Base-by-base conservation (phyloP, 441 rosid species). In the Biscutella laevigata region DNA sequence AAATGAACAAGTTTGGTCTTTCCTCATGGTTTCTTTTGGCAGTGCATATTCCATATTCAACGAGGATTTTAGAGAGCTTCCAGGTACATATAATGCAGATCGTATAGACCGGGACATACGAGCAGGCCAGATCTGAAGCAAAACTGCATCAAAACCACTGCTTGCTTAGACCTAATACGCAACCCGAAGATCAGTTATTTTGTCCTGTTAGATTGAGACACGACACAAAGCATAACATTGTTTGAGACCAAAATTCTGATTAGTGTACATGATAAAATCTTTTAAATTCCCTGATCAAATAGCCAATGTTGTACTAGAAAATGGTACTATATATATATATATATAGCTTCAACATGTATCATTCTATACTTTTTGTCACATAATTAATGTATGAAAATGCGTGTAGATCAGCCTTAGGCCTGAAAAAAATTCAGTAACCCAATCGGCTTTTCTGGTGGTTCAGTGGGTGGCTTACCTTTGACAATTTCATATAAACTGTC, bases 1-100 rank as follows among this genome's bases (percentile, higher is more conserved):
- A 21, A 30, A n/a, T 57, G 49, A 65, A 38, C 13, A 29, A 44
- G 65, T 59, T 45, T 1, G 20, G 34, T 39, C 32, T 49, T 24
- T 56, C 7, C 12, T 21, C 33, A 42, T 45, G 33, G n/a, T 56
- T 49, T 43, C 30, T 41, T 27, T 30, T 24, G 67, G n/a, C 83
- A 80, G 95, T 15, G 95, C 96, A 9, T 88, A 88, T 69, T 88
- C 92, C 9, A 83, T 88, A 71, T 88, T 85, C 78, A 85, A 83
- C 33, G 90, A 86, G 60, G 95, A 80, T 71, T 88, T 88, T 30
- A 80, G 90, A 76, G 97, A 86, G 86, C 90, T 88, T 66, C 94
- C 95, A 0, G 95, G 96, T 30, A 88, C 95, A 50, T 77, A 83
- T 21, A 88, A 85, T 42, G 97, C 95, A 34, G 92, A 88, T 52